Base-by-base conservation (phyloP, 495 filamentous ascomycete genomes). In the Xanthoparmelia taractica region DNA sequence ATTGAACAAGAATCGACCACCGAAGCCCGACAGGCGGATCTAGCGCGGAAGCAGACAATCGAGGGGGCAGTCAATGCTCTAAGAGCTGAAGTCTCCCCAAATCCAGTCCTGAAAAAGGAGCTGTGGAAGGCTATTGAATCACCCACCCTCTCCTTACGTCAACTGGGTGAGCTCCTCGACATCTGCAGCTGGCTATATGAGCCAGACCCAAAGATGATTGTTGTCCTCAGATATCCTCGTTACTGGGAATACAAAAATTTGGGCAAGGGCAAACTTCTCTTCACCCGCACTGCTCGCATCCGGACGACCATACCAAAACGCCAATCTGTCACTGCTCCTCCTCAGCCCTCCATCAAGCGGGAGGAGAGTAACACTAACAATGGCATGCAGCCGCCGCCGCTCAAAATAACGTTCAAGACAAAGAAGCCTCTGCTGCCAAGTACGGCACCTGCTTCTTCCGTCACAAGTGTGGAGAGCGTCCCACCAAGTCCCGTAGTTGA, bases 41-140 rank as follows among this genome's bases (percentile, higher is more conserved):
- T 89, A 23, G 85, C 84, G 1, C 84, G 92, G 50, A 88, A 84
- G 64, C 84, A 85, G 55, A 87, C 86, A n/a, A 84, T 96, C 36
- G 77, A 83, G 0, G 88, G 87, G 29, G 91, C 94, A 11, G 75
- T 95, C 23, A 54, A 63, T 36, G 66, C 63, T 31, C 77, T 97
- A 12, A 94, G 87, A 64, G 75, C 77, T 31, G 88, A 96, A 63
- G 68, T 96, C 11, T 75, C 80, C 17, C 75, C 78, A 31, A 84
- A 93, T 60, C 59, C 75, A 20, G 76, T 76, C 4, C 71, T 97
- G 58, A 85, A 87, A 66, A 75, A 83, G 17, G 83, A 84, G n/a
- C 74, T 97, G 20, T 95, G 91, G 90, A 77, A 79, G 57, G 91
- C 91, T 25, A 80, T 91, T 55, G 84, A 85, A 45, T 93, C 91